Conservation (phyloP, 345 rosid species). For the Eutrema heterophyllum region DNA sequence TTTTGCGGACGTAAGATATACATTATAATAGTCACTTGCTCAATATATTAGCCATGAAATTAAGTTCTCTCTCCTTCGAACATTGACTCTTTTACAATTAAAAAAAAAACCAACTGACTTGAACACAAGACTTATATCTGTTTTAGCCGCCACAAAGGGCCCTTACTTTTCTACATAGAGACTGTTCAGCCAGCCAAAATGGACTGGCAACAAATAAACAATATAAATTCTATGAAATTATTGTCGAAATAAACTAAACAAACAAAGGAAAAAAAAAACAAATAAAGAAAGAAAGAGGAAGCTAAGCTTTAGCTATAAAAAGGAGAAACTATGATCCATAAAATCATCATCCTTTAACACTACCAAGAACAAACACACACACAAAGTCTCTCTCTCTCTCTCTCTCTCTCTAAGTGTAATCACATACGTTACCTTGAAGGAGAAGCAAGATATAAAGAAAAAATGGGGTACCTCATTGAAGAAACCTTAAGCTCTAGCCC, state of each 20-base stretch:
- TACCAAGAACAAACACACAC: not conserved
- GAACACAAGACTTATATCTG: not conserved
- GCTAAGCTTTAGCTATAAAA: not conserved
- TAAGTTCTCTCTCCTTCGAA: too few species aligned
- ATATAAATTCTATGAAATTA: not conserved
- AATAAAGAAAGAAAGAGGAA: not conserved
- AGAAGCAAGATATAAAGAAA: not conserved
- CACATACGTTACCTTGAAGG: not conserved
- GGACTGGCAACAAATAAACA: not conserved
- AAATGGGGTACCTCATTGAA: not conserved
- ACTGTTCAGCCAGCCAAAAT: not conserved
- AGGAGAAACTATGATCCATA: not conserved
- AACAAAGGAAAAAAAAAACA: not conserved
- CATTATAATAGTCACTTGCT: too few species aligned
- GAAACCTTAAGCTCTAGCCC: constrained; percentile 10
- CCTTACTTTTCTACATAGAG: constrained; percentile 10
- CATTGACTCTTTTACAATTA: too few species aligned
- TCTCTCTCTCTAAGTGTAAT: not conserved
- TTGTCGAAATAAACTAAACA: not conserved
- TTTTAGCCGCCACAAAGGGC: constrained; percentile 3
- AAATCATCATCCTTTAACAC: not conserved
- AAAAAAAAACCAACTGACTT: not conserved
- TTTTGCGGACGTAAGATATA: too few species aligned
- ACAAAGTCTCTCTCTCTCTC: not conserved
- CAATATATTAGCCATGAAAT: too few species aligned